A percentile compares a stretch with the other conserved stretches of the same genome.
Evolutionary conservation across 75 land plant species (phyloP).

Genomic region (Gnetum montanum): DNA sequence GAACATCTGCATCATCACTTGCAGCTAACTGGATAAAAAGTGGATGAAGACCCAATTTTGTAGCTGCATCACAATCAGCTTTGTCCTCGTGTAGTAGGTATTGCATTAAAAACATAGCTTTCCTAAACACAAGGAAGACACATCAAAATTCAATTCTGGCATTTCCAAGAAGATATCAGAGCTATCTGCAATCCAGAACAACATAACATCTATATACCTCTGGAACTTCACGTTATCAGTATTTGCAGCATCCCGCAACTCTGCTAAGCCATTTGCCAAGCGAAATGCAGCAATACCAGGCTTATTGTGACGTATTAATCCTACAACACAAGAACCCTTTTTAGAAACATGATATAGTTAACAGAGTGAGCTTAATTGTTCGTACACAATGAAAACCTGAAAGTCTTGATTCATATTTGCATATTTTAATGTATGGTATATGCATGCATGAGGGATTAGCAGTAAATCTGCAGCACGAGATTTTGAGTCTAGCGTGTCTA

Average conservation of each 20-base stretch:
- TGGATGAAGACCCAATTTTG: constrained; percentile 72
- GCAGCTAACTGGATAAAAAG: constrained; percentile 52
- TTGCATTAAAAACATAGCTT: constrained; percentile 75
- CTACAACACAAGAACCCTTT: constrained; percentile 29
- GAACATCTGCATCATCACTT: constrained; percentile 59
- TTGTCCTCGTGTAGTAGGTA: constrained; percentile 77
- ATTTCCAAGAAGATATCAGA: neutral
- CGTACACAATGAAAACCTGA: neutral
- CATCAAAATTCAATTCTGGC: too few species aligned
- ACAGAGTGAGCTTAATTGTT: neutral
- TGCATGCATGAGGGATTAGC: too few species aligned
- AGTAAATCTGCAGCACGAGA: too few species aligned
- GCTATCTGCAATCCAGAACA: too few species aligned
- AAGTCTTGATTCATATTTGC: neutral
- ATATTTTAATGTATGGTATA: too few species aligned
- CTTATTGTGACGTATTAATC: constrained; percentile 79
- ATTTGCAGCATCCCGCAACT: constrained; percentile 65
- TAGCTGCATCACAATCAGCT: constrained; percentile 50
- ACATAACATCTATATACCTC: too few species aligned
- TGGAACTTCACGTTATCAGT: constrained; percentile 71
- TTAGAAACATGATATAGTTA: neutral
- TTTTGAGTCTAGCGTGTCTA: too few species aligned
- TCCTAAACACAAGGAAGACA: constrained; percentile 42
- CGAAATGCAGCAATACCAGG: constrained; percentile 75
- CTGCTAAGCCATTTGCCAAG: constrained; percentile 83